Base-by-base conservation (phyloP, 2,329 filamentous ascomycete species). In the Cytospora leucostoma region DNA sequence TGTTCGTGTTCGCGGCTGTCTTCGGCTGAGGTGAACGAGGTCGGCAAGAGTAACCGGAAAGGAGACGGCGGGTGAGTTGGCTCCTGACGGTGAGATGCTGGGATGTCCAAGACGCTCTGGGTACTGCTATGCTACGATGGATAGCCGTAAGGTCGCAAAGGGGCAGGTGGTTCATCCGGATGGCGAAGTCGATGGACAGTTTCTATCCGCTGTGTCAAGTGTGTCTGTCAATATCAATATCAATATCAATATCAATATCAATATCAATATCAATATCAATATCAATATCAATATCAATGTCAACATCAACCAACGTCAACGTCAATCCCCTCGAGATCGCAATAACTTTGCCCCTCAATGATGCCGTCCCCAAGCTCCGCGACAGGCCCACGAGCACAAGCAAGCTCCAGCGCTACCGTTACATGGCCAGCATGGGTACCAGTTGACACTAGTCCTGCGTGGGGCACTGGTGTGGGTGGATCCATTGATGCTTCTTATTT, bases 1-100 rank as follows among this genome's bases (percentile, higher is more conserved):
- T 32, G 19, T 74, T 83, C 64, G 58, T 32, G 19, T 27, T 27
- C 13, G 27, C 47, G 40, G 44, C n/a, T 47, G 44, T 47, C 8
- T 6, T 17, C 17, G 44, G n/a, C 38, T 15, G 44, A 19, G 6
- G 44, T 21, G 57, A 63, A 32, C 17, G 63, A 70, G 65, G 70
- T 70, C 67, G 70, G 67, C 63, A 65, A 51, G 63, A 40, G n/a
- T 55, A 37, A 57, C 59, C 62, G 53, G 59, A 65, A 34, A 63
- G 61, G 35, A 47, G 51, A 52, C 61, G 63, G 52, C 40, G 40
- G 17, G 35, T 37, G 12, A 37, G 12, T 8, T 10, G 35, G 12
- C 35, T 37, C 35, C 7, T 37, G 38, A 13, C 1, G 38, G 6
- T 17, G 38, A 7, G 3, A 17, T 6, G 12, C 12, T 40, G 13